phyloP scores from a whole-genome alignment of 768 basidiomycete genomes.

The Amanita pseudoporphyria region DNA sequence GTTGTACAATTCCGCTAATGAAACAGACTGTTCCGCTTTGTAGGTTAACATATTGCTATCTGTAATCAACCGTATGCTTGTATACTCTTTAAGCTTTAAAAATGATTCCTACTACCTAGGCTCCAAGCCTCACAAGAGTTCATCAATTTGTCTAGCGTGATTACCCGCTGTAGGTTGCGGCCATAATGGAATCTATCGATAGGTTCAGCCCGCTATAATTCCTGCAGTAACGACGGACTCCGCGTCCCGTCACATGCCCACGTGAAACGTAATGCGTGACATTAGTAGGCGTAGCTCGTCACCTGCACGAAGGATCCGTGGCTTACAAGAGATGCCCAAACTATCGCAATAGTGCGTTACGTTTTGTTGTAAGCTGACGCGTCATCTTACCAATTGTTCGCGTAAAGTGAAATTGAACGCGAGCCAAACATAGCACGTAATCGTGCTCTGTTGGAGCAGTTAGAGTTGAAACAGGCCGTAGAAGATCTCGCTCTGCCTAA shows the following conservation, averaged over 20 bases:
- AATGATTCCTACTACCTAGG: too few species aligned
- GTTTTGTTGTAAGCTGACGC: not conserved
- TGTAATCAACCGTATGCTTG: not conserved
- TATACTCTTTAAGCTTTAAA: not conserved
- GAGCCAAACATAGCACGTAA: conserved; percentile 80
- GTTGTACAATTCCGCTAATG: conserved; percentile 8
- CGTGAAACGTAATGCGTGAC: conserved; percentile 10
- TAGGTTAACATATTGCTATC: not conserved
- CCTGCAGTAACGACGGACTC: too few species aligned
- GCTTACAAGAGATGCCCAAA: conserved; percentile 23
- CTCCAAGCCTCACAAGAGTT: too few species aligned
- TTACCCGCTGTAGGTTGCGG: too few species aligned
- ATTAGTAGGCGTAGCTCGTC: not conserved
- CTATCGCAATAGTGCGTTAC: conserved; percentile 43
- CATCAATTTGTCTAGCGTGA: too few species aligned
- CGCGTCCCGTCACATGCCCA: conserved; percentile 5
- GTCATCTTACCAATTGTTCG: not conserved
- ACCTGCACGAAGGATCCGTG: not conserved
- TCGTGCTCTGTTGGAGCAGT: conserved; percentile 59
- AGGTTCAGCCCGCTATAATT: too few species aligned
- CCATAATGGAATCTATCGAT: too few species aligned
- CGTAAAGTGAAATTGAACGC: conserved; percentile 54
- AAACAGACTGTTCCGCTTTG: not conserved
- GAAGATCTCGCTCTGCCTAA: conserved; percentile 37
- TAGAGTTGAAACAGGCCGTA: conserved; percentile 54